Conservation (phyloP, 2,329 filamentous ascomycete genomes). For the Trichoderma sp. region DNA sequence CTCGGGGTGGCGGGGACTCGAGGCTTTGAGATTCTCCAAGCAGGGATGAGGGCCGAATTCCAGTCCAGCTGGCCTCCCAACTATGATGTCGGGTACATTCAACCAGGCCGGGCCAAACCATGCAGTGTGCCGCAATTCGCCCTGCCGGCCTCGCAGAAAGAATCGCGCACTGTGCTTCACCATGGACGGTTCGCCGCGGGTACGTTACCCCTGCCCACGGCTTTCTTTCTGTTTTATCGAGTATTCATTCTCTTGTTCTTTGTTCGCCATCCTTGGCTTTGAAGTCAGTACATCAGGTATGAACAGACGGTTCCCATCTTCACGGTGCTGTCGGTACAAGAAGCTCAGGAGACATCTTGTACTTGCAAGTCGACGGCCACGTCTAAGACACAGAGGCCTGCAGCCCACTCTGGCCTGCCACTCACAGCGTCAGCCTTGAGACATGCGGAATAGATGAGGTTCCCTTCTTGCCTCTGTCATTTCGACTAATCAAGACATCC, state of each 20-base stretch:
- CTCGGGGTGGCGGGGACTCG: neutral
- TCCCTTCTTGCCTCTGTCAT: too few species aligned
- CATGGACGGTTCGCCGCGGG: neutral
- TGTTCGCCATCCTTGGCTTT: neutral
- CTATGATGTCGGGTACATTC: too few species aligned
- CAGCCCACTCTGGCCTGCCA: neutral
- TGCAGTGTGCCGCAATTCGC: slow-evolving; percentile 2
- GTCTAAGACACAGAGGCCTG: slow-evolving; percentile 1
- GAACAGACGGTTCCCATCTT: too few species aligned
- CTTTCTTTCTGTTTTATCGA: neutral
- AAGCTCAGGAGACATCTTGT: too few species aligned
- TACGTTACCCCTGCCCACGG: neutral
- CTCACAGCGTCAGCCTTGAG: neutral
- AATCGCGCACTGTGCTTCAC: slow-evolving; percentile 9
- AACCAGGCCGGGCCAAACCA: neutral
- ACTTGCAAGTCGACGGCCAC: neutral
- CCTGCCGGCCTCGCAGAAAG: neutral
- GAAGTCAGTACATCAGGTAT: too few species aligned
- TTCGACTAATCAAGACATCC: too few species aligned
- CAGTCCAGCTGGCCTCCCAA: neutral
- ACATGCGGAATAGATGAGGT: neutral
- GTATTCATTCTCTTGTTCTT: neutral
- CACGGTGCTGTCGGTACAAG: too few species aligned
- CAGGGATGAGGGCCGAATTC: slow-evolving; percentile 16
- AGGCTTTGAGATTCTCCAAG: neutral